phyloP scores from a whole-genome alignment of 192 early-diverging fungal species.

The Entomortierella chlamydospora region DNA sequence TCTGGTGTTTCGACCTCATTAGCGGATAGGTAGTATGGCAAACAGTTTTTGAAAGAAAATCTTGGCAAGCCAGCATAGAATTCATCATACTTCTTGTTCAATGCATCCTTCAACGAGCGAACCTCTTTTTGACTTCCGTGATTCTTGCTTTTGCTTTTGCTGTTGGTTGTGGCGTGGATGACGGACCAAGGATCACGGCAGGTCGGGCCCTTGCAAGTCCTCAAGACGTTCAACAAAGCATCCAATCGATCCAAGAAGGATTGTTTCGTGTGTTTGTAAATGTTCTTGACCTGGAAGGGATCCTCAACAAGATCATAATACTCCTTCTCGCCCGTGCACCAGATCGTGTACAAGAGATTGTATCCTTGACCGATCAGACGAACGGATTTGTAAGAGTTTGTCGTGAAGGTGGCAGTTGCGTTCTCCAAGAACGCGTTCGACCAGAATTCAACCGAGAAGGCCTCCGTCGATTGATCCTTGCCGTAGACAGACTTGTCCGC shows the following conservation, averaged over 20 bases:
- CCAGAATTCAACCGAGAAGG: slow-evolving; percentile 68
- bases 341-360: slow-evolving; percentile 65
- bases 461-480: slow-evolving; percentile 61
- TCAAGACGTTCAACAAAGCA: slow-evolving; percentile 63
- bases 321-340: slow-evolving; percentile 70
- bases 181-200: slow-evolving; percentile 70
- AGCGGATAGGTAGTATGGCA: slow-evolving; percentile 43
- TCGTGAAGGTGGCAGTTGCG: slow-evolving; percentile 9
- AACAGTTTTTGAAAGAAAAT: slow-evolving; percentile 53
- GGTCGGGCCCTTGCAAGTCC: slow-evolving; percentile 62
- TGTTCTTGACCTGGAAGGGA: slow-evolving; percentile 68
- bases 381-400: slow-evolving; percentile 67
- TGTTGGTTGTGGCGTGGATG: slow-evolving; percentile 55
- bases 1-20: slow-evolving; percentile 40
- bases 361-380: slow-evolving; percentile 62
- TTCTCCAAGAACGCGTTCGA: slow-evolving; percentile 36
- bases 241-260: slow-evolving; percentile 66
- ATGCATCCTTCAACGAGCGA: slow-evolving; percentile 55
- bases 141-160: slow-evolving; percentile 7
- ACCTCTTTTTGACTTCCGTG: slow-evolving; percentile 20
- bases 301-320: slow-evolving; percentile 66
- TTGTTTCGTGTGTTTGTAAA: slow-evolving; percentile 51
- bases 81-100: slow-evolving; percentile 60
- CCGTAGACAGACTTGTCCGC: slow-evolving; percentile 50
- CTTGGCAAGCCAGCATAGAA: slow-evolving; percentile 61